phyloP scores from a whole-genome alignment of 169 alveolate species.

The Plasmodium blacklocki region DNA sequence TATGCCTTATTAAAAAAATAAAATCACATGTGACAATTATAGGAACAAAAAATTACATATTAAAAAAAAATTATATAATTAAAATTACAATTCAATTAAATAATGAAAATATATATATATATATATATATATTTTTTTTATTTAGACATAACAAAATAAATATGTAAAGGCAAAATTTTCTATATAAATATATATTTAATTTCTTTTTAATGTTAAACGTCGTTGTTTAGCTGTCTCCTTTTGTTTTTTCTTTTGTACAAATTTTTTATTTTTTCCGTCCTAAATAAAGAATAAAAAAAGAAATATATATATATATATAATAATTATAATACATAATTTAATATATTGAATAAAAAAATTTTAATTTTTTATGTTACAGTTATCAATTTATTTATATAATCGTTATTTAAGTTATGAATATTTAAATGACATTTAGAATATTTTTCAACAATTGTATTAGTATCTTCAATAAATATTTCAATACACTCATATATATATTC shows the following conservation, averaged over 20 bases:
- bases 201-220: constrained; percentile 40
- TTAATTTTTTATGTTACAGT: constrained; percentile 33
- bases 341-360: neutral
- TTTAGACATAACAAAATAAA: too few relatives aligned
- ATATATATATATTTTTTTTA: too few relatives aligned
- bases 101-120: too few relatives aligned
- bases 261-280: constrained; percentile 75
- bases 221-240: constrained; percentile 29
- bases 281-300: constrained; percentile 4
- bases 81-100: too few relatives aligned
- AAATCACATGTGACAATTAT: too few relatives aligned
- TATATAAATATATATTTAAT: neutral
- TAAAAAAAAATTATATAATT: too few relatives aligned
- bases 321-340: neutral
- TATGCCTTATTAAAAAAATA: too few relatives aligned
- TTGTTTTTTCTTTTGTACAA: constrained; percentile 45
- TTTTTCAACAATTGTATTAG: constrained; percentile 30
- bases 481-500: constrained; percentile 74
- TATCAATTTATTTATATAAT: constrained; percentile 44
- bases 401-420: constrained; percentile 42
- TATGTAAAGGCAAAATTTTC: too few relatives aligned
- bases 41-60: too few relatives aligned
- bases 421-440: constrained; percentile 35
- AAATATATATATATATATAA: neutral
- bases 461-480: constrained; percentile 55